Evolutionary conservation across 1,139 yeast genomes (phyloP).

Genomic region (Candida glucosophila): DNA sequence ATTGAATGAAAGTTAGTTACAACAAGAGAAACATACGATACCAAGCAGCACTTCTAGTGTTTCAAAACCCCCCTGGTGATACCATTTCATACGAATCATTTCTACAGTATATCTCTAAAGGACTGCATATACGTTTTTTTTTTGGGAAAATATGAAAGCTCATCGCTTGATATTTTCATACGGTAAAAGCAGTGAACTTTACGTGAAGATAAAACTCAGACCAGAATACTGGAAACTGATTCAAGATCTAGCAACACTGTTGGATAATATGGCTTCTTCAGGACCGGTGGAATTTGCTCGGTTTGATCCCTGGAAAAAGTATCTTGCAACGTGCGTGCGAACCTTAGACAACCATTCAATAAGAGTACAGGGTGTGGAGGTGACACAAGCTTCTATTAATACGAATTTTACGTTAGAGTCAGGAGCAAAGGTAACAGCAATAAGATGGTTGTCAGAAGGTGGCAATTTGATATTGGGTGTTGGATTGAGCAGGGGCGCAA

Average conservation of each 20-base stretch:
- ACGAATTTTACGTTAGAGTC: slow-evolving; percentile 47
- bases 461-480: slow-evolving; percentile 45
- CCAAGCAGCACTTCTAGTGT: no score
- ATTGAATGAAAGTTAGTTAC: not conserved
- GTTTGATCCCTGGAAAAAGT: slow-evolving; percentile 50
- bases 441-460: slow-evolving; percentile 47
- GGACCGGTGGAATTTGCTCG: slow-evolving; percentile 23
- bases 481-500: slow-evolving; percentile 59
- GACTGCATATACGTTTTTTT: no score
- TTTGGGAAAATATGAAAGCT: slow-evolving; percentile 1
- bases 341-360: slow-evolving; percentile 71
- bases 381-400: slow-evolving; percentile 28
- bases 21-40: not conserved
- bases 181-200: not conserved
- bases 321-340: slow-evolving; percentile 59
- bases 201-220: not conserved
- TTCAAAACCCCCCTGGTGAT: no score
- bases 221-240: not conserved
- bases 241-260: slow-evolving; percentile 1
- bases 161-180: slow-evolving; percentile 1
- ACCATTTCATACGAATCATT: no score
- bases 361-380: slow-evolving; percentile 47
- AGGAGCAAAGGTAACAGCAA: slow-evolving; percentile 39
- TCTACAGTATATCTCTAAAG: not conserved
- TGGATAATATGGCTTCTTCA: slow-evolving; percentile 6